Base-by-base conservation (phyloP, 768 basidiomycete species). In the Kwoniella bestiolae region DNA sequence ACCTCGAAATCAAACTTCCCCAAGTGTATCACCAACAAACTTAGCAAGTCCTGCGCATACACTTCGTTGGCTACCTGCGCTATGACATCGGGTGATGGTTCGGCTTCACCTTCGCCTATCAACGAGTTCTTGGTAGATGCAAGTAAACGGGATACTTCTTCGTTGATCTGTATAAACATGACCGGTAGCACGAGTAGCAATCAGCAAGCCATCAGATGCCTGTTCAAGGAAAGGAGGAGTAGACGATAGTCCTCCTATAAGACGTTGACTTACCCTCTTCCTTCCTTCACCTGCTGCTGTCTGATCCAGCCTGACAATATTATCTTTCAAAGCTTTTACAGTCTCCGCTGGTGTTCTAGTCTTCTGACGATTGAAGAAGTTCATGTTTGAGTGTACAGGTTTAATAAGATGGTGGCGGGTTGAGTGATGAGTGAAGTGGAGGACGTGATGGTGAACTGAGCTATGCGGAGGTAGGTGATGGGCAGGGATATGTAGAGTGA, bases 41-140 rank as follows among this genome's bases (percentile, higher is more conserved):
- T 86, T 26, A 98, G 84, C 26, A 98, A 85, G 79, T 96, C 92
- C 50, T 90, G 91, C 66, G 88, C 88, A 83, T 97, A 98, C 8
- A 92, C 92, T 79, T 98, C 95, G 77, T 97, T 94, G 0, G 95
- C 91, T 11, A 98, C 87, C 79, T 97, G 94, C 6, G 94, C 93
- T 46, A 97, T 86, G 32, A 92, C 84, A 73, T 98, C 95, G 0
- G 94, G 91, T 16, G 93, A 91, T 66, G 77, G 69, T 46, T 78
- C 77, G 0, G 32, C 34, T 18, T 70, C 73, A 5, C 53, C 59
- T 23, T 78, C 77, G 11, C 77, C 77, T 1, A 60, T 34, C 3
- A 78, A 45, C 12, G 60, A 55, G 9, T 34, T 50, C 46, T 78
- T 78, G 45, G 68, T 35, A 5, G 65, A 44, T 7, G 69, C 61